Conservation (phyloP, 345 rosid genomes). For the Aurinia saxatilis region DNA sequence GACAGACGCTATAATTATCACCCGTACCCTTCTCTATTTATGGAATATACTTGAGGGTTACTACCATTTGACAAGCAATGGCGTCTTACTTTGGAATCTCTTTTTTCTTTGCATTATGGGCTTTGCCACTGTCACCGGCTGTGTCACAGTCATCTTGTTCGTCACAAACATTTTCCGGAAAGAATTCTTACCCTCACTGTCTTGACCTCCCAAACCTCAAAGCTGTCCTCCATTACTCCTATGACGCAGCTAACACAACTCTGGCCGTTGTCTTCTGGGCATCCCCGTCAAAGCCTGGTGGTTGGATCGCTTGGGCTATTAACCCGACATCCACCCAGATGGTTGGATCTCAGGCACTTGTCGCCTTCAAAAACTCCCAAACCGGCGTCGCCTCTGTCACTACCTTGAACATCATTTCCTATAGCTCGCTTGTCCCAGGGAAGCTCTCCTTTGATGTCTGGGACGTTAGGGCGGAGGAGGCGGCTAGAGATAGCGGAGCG, state of each 20-base stretch:
- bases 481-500: constrained; percentile 33
- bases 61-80: constrained; percentile 19
- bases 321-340: constrained; percentile 64
- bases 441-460: constrained; percentile 60
- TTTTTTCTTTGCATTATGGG: constrained; percentile 10
- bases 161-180: constrained; percentile 41
- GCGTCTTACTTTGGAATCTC: background rate
- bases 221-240: constrained; percentile 70
- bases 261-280: constrained; percentile 64
- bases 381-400: constrained; percentile 36
- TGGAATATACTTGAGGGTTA: constrained; percentile 10
- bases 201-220: constrained; percentile 55
- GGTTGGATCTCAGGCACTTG: constrained; percentile 61
- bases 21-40: constrained; percentile 6
- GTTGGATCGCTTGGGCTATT: constrained; percentile 80
- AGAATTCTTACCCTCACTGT: constrained; percentile 45
- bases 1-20: constrained; percentile 16
- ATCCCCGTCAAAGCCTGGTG: constrained; percentile 38
- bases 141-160: constrained; percentile 55
- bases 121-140: constrained; percentile 33
- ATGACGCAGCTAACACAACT: constrained; percentile 50
- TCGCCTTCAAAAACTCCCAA: constrained; percentile 37
- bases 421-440: constrained; percentile 18
- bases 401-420: constrained; percentile 38
- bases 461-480: constrained; percentile 54